phyloP scores from a whole-genome alignment of 2,329 filamentous ascomycete genomes.

The Sporothrix phasma region DNA sequence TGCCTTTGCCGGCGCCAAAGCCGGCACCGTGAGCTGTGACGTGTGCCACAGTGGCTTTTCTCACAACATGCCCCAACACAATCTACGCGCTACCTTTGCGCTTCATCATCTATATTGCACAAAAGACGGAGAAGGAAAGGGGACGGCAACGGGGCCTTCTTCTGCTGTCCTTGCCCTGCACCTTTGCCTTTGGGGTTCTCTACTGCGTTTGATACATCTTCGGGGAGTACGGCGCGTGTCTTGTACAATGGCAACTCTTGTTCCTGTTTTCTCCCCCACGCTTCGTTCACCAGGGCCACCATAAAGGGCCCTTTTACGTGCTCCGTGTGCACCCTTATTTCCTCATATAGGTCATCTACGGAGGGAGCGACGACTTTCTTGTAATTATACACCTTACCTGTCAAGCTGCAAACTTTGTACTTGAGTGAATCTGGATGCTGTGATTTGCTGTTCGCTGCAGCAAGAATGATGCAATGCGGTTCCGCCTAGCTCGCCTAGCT shows the following conservation, averaged over 20 bases:
- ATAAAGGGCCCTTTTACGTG: background rate
- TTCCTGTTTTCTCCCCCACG: background rate
- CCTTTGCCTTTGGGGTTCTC: background rate
- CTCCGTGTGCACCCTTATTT: background rate
- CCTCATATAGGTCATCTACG: background rate
- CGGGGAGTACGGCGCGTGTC: slow-evolving; percentile 3
- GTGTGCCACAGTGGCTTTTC: background rate
- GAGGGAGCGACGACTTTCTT: background rate
- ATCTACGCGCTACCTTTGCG: background rate
- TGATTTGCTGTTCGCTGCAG: background rate
- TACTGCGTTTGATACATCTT: background rate
- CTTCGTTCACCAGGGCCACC: background rate
- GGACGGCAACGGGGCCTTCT: background rate
- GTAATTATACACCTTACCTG: background rate
- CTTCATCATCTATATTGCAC: background rate
- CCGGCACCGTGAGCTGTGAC: background rate
- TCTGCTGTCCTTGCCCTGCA: background rate
- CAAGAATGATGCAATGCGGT: slow-evolving; percentile 3
- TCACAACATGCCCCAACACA: background rate
- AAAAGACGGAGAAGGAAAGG: background rate
- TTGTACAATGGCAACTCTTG: background rate
- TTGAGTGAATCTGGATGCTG: background rate
- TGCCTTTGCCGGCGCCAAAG: slow-evolving; percentile 9
- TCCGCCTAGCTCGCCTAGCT: background rate
- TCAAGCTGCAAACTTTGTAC: background rate